Conservation (phyloP, 2,329 filamentous ascomycete genomes). For the Fusarium fujikuroi region DNA sequence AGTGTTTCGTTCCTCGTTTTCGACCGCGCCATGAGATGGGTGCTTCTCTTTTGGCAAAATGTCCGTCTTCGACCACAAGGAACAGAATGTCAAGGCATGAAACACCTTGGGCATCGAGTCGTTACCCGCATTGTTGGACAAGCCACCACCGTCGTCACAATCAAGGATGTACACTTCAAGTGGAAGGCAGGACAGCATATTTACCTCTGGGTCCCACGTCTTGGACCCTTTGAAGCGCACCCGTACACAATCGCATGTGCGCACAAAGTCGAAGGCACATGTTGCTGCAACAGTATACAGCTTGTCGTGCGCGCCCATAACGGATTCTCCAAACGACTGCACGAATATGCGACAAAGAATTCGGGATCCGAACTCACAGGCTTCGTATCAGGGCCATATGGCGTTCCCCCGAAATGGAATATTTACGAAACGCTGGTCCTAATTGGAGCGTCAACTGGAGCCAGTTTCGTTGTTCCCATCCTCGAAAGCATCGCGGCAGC, state of each 20-base stretch:
- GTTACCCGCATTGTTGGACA: slow-evolving; percentile 60
- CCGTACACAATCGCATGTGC: slow-evolving; percentile 71
- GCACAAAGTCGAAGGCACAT: slow-evolving; percentile 60
- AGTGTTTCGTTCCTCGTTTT: slow-evolving; percentile 70
- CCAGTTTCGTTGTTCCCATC: slow-evolving; percentile 69
- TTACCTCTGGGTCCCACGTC: slow-evolving; percentile 68
- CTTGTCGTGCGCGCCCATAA: slow-evolving; percentile 65
- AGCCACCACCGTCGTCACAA: slow-evolving; percentile 66
- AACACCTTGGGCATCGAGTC: slow-evolving; percentile 63
- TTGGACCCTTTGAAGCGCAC: slow-evolving; percentile 66
- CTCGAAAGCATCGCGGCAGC: slow-evolving; percentile 63
- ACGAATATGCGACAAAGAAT: slow-evolving; percentile 57
- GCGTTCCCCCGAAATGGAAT: slow-evolving; percentile 65
- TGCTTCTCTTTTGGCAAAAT: slow-evolving; percentile 64
- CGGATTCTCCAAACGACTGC: slow-evolving; percentile 67
- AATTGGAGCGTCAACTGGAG: slow-evolving; percentile 71
- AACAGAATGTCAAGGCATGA: slow-evolving; percentile 59
- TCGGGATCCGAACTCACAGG: slow-evolving; percentile 46
- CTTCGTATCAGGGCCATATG: slow-evolving; percentile 67
- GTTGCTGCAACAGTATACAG: slow-evolving; percentile 69
- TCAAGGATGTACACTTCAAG: slow-evolving; percentile 68
- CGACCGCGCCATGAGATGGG: slow-evolving; percentile 66
- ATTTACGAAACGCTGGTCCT: slow-evolving; percentile 69
- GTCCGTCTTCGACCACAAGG: slow-evolving; percentile 54
- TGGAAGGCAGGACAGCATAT: slow-evolving; percentile 71